Conservation (phyloP, 1,139 yeast species). For the Citeromyces hawaiiensis region DNA sequence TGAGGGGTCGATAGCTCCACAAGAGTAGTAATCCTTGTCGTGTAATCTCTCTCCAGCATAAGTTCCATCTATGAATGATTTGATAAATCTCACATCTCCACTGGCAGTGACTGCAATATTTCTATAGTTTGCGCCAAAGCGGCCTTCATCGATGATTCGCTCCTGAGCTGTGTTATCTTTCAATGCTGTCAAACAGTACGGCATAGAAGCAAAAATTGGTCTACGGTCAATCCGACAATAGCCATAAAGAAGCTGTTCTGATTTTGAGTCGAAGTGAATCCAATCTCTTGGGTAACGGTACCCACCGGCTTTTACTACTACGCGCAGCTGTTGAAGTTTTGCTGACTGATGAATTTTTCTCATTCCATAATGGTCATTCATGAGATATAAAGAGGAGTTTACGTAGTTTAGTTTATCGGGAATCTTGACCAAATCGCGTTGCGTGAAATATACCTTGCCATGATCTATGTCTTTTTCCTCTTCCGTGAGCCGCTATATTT, state of each 20-base stretch:
- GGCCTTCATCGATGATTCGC: background rate
- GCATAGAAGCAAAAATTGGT: background rate
- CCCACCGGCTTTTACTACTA: background rate
- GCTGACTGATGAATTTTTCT: background rate
- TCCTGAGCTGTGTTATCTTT: too few relatives aligned
- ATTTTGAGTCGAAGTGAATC: background rate
- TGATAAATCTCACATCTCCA: background rate
- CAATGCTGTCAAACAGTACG: background rate
- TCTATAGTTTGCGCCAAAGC: background rate
- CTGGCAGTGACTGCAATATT: background rate
- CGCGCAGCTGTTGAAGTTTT: background rate
- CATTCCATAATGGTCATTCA: background rate
- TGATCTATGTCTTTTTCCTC: background rate
- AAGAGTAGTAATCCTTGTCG: background rate
- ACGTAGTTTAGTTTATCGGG: background rate
- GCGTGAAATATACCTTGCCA: background rate
- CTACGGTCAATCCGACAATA: background rate
- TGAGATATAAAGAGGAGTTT: background rate
- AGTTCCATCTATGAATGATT: background rate
- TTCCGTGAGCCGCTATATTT: too few relatives aligned
- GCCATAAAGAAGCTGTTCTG: background rate
- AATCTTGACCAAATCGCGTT: background rate
- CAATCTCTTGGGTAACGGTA: background rate
- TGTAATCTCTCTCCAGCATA: background rate
- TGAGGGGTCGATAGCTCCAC: background rate